Evolutionary conservation across 176 grass and related monocot species (phyloP).

Genomic region (Carex cristatella): DNA sequence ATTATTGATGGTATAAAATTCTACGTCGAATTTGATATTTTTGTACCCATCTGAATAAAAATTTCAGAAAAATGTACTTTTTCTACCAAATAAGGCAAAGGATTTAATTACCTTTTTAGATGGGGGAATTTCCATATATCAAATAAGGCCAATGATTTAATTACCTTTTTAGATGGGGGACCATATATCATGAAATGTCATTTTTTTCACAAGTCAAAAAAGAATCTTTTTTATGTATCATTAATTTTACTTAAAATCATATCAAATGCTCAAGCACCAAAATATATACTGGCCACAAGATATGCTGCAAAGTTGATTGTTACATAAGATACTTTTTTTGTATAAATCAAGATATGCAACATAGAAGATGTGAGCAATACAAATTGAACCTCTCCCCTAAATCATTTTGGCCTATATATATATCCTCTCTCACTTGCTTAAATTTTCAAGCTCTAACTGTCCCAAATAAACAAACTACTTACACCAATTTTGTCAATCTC

Average conservation of each 20-base stretch:
- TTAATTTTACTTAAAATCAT: background rate
- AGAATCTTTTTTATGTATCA: background rate
- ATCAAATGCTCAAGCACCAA: background rate
- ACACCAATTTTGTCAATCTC: background rate
- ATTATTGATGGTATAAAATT: no score
- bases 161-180: background rate
- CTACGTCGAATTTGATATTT: no score
- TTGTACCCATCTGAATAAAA: no score
- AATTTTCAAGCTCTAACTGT: background rate
- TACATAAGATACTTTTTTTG: background rate
- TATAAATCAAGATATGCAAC: background rate
- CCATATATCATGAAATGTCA: background rate
- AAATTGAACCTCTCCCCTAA: background rate
- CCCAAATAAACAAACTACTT: background rate
- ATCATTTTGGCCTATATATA: background rate
- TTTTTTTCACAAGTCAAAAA: background rate
- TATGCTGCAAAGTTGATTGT: constrained; percentile 1
- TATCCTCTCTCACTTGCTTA: background rate
- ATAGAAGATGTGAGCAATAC: constrained; percentile 17
- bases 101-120: background rate
- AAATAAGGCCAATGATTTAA: background rate
- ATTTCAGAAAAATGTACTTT: background rate
- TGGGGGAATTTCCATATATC: no score
- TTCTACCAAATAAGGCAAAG: background rate
- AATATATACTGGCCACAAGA: background rate